These are phyloP conservation scores for Heritiera littoralis DNA, from an alignment of 345 rosid species.

Conservation along the genomic window DNA sequence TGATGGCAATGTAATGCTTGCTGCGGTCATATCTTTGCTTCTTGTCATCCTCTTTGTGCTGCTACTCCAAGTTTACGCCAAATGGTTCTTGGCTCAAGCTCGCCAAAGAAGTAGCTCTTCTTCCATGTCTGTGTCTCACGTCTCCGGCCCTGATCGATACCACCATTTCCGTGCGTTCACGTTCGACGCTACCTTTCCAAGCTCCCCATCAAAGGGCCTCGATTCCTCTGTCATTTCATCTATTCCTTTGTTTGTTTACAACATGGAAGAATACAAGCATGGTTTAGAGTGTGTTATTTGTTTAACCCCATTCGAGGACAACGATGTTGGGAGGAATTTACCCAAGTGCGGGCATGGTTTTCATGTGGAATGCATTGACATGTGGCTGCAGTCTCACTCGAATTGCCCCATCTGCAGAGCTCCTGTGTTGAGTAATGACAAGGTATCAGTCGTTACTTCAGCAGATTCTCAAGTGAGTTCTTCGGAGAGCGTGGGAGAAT, in stretches of 20 bases:
- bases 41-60: slow-evolving; percentile 72
- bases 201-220: slow-evolving; percentile 51
- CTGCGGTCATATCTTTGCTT: slow-evolving; percentile 70
- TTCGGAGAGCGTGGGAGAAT: slow-evolving; percentile 21
- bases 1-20: slow-evolving; percentile 66
- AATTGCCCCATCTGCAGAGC: slow-evolving; percentile 78
- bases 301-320: slow-evolving; percentile 58
- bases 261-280: slow-evolving; percentile 19
- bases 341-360: slow-evolving; percentile 69
- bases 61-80: slow-evolving; percentile 83
- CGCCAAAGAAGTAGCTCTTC: slow-evolving; percentile 30
- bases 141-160: slow-evolving; percentile 36
- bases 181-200: slow-evolving; percentile 10
- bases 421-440: slow-evolving; percentile 31
- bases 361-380: slow-evolving; percentile 80
- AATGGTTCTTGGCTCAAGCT: slow-evolving; percentile 58
- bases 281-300: slow-evolving; percentile 72
- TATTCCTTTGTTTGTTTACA: slow-evolving; percentile 66
- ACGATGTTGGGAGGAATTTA: slow-evolving; percentile 60
- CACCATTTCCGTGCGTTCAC: slow-evolving; percentile 39
- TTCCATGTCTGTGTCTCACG: slow-evolving; percentile 36
- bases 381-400: slow-evolving; percentile 72
- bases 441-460: background rate
- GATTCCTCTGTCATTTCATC: slow-evolving; percentile 58
- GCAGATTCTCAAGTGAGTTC: slow-evolving; percentile 25